Conservation (phyloP, 768 basidiomycete genomes). For the Suillus luteus region DNA sequence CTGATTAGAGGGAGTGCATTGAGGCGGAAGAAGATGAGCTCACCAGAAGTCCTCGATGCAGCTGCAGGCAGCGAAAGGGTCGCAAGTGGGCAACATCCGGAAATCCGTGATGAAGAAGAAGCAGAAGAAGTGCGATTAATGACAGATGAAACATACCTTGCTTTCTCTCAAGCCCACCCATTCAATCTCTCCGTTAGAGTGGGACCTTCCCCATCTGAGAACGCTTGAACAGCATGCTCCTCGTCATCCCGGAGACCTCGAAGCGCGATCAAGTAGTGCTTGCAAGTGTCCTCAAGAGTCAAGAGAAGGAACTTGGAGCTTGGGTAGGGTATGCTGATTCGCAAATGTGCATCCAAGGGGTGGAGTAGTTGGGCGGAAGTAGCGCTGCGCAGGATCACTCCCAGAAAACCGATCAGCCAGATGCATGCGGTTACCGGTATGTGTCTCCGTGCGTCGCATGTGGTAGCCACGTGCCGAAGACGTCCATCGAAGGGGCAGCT, state of each 20-base stretch:
- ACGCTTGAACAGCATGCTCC: conserved; percentile 78
- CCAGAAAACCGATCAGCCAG: conserved; percentile 26
- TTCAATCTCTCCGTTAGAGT: conserved; percentile 74
- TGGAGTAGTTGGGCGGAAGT: conserved; percentile 16
- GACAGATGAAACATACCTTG: conserved; percentile 50
- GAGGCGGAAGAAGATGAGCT: conserved; percentile 26
- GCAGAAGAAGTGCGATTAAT: not conserved
- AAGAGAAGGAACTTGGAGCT: conserved; percentile 86
- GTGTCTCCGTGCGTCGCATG: conserved; percentile 44
- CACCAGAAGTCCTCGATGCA: conserved; percentile 98
- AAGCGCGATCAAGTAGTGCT: conserved; percentile 77
- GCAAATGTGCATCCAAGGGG: conserved; percentile 48
- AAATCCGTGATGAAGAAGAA: not conserved
- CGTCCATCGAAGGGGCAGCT: too few relatives aligned
- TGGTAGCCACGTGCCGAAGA: conserved; percentile 73
- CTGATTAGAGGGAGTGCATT: conserved; percentile 14
- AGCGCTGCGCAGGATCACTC: too few relatives aligned
- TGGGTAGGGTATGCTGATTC: conserved; percentile 73
- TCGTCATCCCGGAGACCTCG: conserved; percentile 79
- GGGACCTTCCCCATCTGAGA: conserved; percentile 81
- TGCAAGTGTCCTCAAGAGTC: conserved; percentile 68
- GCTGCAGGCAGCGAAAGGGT: conserved; percentile 51
- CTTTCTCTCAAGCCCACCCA: conserved; percentile 72
- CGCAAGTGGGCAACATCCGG: not conserved
- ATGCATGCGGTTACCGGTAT: too few relatives aligned